These are phyloP conservation scores for Zygoascus ofunaensis DNA, from an alignment of 805 yeast species.

Conservation along the genomic window DNA sequence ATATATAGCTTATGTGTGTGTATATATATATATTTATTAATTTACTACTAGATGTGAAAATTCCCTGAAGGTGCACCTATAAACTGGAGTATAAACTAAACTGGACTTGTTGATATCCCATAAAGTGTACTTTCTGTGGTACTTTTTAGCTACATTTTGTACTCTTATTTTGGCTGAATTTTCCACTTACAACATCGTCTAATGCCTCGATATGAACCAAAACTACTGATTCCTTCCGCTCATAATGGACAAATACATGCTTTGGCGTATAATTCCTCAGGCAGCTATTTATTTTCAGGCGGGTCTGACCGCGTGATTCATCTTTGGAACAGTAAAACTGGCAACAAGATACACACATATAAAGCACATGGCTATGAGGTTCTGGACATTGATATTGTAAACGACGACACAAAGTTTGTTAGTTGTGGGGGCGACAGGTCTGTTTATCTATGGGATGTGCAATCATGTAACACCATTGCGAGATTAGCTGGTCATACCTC, in stretches of 20 bases:
- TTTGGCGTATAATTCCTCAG: slow-evolving; percentile 20
- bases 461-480: slow-evolving; percentile 17
- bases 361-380: slow-evolving; percentile 25
- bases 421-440: slow-evolving; percentile 28
- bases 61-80: too few relatives aligned
- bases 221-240: slow-evolving; percentile 5
- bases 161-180: too few relatives aligned
- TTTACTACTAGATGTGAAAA: too few relatives aligned
- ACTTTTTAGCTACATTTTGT: too few relatives aligned
- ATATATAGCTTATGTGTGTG: too few relatives aligned
- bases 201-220: too few relatives aligned
- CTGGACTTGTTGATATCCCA: too few relatives aligned
- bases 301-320: slow-evolving; percentile 23
- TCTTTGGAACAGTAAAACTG: slow-evolving; percentile 23
- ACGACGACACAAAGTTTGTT: slow-evolving; percentile 23
- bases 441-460: slow-evolving; percentile 26
- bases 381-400: slow-evolving; percentile 21
- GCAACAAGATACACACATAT: slow-evolving; percentile 16
- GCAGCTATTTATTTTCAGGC: slow-evolving; percentile 23
- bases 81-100: too few relatives aligned
- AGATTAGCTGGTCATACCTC: slow-evolving; percentile 23
- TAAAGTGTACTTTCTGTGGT: too few relatives aligned
- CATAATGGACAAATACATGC: slow-evolving; percentile 23
- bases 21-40: slow-evolving; percentile 5
- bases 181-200: too few relatives aligned